Evolutionary conservation across 306 rosid species (phyloP), one percentile per base, ranked within the genome.

Genomic region (Benincasa hispida): DNA sequence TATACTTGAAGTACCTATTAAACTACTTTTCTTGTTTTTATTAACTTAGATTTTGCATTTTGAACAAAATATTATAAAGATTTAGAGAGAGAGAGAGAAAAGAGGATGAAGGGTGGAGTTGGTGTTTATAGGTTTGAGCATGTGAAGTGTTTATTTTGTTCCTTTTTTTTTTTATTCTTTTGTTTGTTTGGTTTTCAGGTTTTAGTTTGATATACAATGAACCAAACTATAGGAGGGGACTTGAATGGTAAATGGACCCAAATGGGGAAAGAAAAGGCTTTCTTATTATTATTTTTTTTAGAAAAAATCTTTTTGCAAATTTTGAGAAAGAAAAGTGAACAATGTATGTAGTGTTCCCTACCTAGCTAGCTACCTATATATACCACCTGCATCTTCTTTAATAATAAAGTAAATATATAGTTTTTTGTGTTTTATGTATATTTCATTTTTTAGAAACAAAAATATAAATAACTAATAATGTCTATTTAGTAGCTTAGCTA

Each of bases 171-270:
- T 42, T 42, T 9, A 1, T 9, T 1, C 3, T 1, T 9, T 1
- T 42, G 0, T 27, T 4, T 25, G 5, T 60, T 60, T 30, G 67
- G 39, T 30, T 30, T 12, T 62, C 24, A 7, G 51, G 17, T 37
- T 37, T 66, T 66, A 66, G 73, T 66, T n/a, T 66, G 73, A 66
- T 19, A 66, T 66, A 10, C 73, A 66, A 66, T 37, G 73, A 66
- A 66, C 50, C 73, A 66, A 66, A 65, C 50, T 65, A 65, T 10
- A 65, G 13, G 25, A 12, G 72, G 0, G 72, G 0, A 3, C 7
- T 14, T 35, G 72, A 34, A 34, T 65, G 50, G 48, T 11, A 41
- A n/a, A 37, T 37, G 73, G 73, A 37, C 72, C 72, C 72, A 65
- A 37, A 18, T 66, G 9, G 51, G 73, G 73, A 66, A 66, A 66